Evolutionary conservation across 495 filamentous ascomycete species (phyloP), one percentile per base, ranked within the genome.

Genomic region (Trichoderma reesei): DNA sequence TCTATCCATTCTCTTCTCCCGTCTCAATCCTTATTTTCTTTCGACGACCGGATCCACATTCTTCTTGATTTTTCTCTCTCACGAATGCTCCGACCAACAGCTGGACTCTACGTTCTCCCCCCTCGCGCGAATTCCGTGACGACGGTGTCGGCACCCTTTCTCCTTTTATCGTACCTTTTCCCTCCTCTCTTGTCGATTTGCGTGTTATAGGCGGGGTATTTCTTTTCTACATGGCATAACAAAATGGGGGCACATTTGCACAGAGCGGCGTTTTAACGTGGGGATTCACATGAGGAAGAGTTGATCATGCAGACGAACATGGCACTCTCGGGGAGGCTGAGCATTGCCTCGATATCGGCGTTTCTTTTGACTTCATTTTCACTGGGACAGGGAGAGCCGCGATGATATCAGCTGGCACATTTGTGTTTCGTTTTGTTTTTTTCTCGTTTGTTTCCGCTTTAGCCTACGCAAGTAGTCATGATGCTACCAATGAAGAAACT

Each of bases 201-300:
- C 4, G 16, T 31, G 31, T 36, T 56, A 56, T 34, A 34, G 51
- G 51, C 51, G 51, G 51, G 20, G 51, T 14, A 56, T 33, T 33
- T 56, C 20, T 46, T n/a, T n/a, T n/a, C n/a, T n/a, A 16, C 34
- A 56, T 56, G 51, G 51, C 51, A 56, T 34, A 56, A 56, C 51
- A 56, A 56, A 56, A 56, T 31, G 20, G 31, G 51, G 51, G 51
- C 51, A 56, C 51, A 56, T 34, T 56, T n/a, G 51, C 51, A 56
- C 51, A 33, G 31, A 33, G 37, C 26, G 51, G 51, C 51, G 51
- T 56, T 56, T 56, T 48, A 18, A 3, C 16, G 6, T 48, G 51
- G 51, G 11, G 14, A 9, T 56, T 33, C 18, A 56, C 34, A 26
- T 10, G 51, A 48, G n/a, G n/a, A n/a, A 56, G 51, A 56, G 51